phyloP scores from a whole-genome alignment of 176 grass and related monocot genomes.

The Bromus sterilis region DNA sequence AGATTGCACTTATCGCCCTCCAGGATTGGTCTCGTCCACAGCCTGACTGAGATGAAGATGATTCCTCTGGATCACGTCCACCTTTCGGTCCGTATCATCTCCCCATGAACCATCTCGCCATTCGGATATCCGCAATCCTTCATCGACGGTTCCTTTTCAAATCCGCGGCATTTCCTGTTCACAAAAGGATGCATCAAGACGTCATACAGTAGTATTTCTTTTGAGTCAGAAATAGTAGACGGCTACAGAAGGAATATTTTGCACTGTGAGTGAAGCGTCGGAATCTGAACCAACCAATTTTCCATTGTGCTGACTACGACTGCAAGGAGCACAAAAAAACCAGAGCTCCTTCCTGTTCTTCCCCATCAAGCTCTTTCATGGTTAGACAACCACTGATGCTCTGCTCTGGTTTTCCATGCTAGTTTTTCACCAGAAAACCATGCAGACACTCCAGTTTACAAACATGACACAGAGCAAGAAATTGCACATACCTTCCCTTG shows the following conservation, averaged over 20 bases:
- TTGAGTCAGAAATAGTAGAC: neutral
- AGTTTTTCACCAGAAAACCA: conserved; percentile 16
- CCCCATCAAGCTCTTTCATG: neutral
- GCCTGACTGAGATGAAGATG: too few species aligned
- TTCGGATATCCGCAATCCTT: neutral
- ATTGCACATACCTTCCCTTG: neutral
- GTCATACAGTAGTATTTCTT: too few species aligned
- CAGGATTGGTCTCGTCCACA: too few species aligned
- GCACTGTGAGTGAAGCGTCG: neutral
- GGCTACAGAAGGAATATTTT: neutral
- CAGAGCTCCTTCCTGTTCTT: neutral
- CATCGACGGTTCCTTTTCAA: neutral
- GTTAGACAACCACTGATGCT: neutral
- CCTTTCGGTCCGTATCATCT: too few species aligned
- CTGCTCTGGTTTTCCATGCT: neutral
- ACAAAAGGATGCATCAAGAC: neutral
- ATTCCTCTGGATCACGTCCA: too few species aligned
- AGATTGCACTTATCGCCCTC: too few species aligned
- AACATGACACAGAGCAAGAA: neutral
- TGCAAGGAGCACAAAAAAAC: neutral
- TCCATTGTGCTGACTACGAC: neutral
- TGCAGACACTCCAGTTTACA: neutral
- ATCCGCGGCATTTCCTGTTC: neutral
- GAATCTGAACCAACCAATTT: neutral
- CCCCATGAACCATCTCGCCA: neutral